Conservation (phyloP, 345 rosid species). For the Rhodomyrtus tomentosa region DNA sequence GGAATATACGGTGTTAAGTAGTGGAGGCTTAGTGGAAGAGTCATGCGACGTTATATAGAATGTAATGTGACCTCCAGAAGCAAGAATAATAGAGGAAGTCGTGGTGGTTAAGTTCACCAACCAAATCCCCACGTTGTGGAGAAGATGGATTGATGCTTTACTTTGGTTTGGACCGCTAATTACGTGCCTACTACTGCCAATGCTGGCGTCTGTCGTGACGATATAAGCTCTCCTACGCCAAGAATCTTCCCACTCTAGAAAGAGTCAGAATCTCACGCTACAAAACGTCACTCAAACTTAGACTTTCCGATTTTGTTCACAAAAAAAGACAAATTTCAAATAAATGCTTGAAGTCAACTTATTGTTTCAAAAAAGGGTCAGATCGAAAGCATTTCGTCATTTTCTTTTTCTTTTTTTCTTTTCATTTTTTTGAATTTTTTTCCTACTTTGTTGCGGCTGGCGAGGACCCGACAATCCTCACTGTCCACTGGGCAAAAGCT, state of each 20-base stretch:
- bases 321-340: too few species aligned
- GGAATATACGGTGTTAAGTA: not conserved
- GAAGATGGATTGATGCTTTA: not conserved
- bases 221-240: not conserved
- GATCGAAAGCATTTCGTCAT: too few species aligned
- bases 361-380: too few species aligned
- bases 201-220: not conserved
- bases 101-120: not conserved
- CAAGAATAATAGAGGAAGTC: not conserved
- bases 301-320: not conserved
- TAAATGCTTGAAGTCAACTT: rapidly evolving
- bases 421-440: too few species aligned
- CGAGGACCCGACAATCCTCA: too few species aligned
- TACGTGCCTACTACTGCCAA: not conserved
- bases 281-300: not conserved
- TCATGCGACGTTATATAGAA: not conserved
- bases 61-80: not conserved
- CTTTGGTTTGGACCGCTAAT: not conserved
- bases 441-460: too few species aligned
- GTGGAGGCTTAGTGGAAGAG: not conserved
- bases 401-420: too few species aligned
- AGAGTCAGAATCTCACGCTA: not conserved
- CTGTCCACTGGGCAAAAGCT: too few species aligned
- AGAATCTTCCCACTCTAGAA: not conserved
- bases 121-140: not conserved